These are phyloP conservation scores for Pelagophyceae sp. DNA, from an alignment of 352 stramenopile genomes.

Conservation along the genomic window DNA sequence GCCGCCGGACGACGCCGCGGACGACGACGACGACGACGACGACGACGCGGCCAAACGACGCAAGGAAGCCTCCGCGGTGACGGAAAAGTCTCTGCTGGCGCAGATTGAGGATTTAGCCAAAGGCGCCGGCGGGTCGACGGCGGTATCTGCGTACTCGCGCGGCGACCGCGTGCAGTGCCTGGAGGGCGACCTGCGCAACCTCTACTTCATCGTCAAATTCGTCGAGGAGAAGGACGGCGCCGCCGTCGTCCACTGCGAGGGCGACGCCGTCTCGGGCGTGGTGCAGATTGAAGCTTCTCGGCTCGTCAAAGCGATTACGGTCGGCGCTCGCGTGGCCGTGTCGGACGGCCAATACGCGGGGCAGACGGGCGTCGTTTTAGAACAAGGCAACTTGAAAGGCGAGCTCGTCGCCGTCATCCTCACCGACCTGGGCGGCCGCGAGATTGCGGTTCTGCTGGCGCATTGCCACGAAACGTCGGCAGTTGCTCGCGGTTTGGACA, in stretches of 20 bases:
- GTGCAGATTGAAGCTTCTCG: not conserved
- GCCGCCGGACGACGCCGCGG: not conserved
- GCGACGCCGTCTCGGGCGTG: not conserved
- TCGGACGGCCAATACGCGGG: not conserved
- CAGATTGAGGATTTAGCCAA: not conserved
- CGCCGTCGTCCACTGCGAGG: not conserved
- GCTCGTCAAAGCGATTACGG: not conserved
- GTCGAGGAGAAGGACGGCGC: not conserved
- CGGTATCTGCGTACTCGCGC: not conserved
- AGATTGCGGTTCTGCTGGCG: not conserved
- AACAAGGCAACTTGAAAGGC: not conserved
- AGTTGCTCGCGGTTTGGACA: not conserved
- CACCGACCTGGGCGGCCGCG: not conserved
- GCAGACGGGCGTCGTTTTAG: not conserved
- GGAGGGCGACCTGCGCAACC: not conserved
- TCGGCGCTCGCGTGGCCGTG: not conserved
- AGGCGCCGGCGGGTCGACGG: not conserved
- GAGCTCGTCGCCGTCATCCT: constrained; percentile 3
- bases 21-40: not conserved
- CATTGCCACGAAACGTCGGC: not conserved
- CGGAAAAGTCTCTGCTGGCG: not conserved
- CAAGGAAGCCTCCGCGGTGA: not conserved
- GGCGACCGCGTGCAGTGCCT: not conserved
- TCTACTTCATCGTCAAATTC: not conserved
- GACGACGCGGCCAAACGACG: not conserved